phyloP scores from a whole-genome alignment of 108 stramenopile species.

The Nannochloropsis oceanica region DNA sequence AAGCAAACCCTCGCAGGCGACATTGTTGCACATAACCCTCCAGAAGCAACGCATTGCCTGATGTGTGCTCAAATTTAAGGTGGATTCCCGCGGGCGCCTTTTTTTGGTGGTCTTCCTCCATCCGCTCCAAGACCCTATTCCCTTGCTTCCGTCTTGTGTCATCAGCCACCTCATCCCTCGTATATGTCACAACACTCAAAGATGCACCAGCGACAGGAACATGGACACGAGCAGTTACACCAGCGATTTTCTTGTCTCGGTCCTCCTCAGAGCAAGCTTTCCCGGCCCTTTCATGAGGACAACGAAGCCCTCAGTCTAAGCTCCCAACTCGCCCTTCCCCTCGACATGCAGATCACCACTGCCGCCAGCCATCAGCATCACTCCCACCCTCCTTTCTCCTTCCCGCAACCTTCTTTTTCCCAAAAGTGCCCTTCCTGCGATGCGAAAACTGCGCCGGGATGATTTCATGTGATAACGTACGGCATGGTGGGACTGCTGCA shows the following conservation, averaged over 20 bases:
- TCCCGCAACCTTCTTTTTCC: not conserved
- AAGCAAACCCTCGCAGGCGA: slow-evolving; percentile 44
- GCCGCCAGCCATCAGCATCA: not conserved
- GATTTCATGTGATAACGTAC: not conserved
- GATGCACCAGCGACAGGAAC: no score
- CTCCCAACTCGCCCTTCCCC: no score
- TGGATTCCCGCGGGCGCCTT: slow-evolving; percentile 55
- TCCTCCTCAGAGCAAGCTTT: no score
- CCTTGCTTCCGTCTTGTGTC: no score
- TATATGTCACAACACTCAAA: no score
- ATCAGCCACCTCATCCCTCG: no score
- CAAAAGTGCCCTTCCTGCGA: not conserved
- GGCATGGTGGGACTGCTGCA: not conserved
- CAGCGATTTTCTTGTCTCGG: no score
- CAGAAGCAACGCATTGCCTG: slow-evolving; percentile 43
- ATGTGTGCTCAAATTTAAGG: slow-evolving; percentile 64
- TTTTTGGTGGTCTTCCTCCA: slow-evolving; percentile 43
- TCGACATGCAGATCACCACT: not conserved
- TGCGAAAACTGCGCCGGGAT: not conserved
- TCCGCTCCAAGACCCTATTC: slow-evolving; percentile 20
- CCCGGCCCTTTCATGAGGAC: no score
- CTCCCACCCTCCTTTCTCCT: not conserved
- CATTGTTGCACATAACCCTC: slow-evolving; percentile 50
- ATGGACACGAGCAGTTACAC: no score
- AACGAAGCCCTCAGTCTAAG: no score